A percentile compares a stretch with the other conserved stretches of the same genome.
Conservation (phyloP, 2,329 filamentous ascomycete species). For the Berkeleyomyces basicola region DNA sequence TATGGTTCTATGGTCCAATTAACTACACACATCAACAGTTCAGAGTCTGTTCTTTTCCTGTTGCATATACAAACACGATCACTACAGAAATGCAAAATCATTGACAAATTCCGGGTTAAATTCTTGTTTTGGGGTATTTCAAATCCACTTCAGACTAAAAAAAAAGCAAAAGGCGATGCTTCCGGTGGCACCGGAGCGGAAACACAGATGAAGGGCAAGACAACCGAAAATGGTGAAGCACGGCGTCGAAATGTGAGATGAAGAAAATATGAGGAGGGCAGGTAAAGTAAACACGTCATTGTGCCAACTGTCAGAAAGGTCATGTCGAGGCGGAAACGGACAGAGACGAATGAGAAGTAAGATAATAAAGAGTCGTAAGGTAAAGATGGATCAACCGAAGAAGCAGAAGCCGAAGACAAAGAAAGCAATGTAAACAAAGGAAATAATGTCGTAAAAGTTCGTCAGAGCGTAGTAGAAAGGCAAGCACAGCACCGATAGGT, state of each 20-base stretch:
- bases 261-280: background rate
- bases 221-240: background rate
- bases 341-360: background rate
- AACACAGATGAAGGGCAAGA: background rate
- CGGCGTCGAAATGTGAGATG: background rate
- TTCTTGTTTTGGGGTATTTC: background rate
- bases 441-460: background rate
- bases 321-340: background rate
- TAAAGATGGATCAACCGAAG: background rate
- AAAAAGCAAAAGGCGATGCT: background rate
- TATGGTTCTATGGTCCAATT: too few species aligned
- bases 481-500: background rate
- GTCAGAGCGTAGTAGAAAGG: background rate
- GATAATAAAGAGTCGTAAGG: background rate
- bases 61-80: too few species aligned
- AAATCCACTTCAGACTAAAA: background rate
- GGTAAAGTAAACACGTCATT: slow-evolving; percentile 1
- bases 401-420: background rate
- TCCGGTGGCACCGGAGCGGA: background rate
- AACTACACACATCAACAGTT: too few species aligned
- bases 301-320: background rate
- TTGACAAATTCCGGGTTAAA: background rate
- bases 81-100: background rate
- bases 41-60: too few species aligned
- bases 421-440: background rate